These are phyloP conservation scores for Marsdenia floribunda DNA, from an alignment of 257 asterid genomes.

Conservation along the genomic window DNA sequence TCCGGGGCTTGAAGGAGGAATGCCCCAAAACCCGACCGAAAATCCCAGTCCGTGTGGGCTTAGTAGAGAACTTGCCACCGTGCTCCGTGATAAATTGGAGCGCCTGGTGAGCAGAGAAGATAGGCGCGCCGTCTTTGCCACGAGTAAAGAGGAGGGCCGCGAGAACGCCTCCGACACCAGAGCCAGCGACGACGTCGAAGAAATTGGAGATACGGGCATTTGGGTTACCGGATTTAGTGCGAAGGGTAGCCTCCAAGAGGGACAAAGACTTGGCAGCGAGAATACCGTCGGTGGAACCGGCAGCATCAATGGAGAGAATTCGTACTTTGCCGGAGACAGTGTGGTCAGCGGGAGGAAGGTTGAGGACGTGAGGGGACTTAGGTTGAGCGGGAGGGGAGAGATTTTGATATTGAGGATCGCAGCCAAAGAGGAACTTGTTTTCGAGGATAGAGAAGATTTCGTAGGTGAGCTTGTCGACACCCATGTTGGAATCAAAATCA, in stretches of 20 bases:
- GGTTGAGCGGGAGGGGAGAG: background rate
- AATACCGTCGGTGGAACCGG: conserved; percentile 53
- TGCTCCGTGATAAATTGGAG: conserved; percentile 37
- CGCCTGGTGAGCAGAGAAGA: conserved; percentile 49
- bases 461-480: conserved; percentile 44
- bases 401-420: conserved; percentile 13
- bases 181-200: conserved; percentile 75
- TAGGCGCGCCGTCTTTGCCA: conserved; percentile 40
- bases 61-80: conserved; percentile 21
- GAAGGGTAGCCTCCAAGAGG: conserved; percentile 45
- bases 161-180: conserved; percentile 70
- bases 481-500: conserved; percentile 27
- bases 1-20: conserved; percentile 27
- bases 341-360: background rate
- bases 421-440: conserved; percentile 77
- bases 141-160: conserved; percentile 58
- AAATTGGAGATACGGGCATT: conserved; percentile 52
- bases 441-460: conserved; percentile 84
- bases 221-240: conserved; percentile 45
- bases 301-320: conserved; percentile 68
- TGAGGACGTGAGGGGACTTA: background rate
- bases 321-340: conserved; percentile 40
- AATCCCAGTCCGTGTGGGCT: conserved; percentile 11
- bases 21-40: conserved; percentile 24
- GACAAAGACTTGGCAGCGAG: conserved; percentile 60